These are phyloP conservation scores for Glycine latifolia DNA, from an alignment of 306 rosid genomes.

Conservation along the genomic window DNA sequence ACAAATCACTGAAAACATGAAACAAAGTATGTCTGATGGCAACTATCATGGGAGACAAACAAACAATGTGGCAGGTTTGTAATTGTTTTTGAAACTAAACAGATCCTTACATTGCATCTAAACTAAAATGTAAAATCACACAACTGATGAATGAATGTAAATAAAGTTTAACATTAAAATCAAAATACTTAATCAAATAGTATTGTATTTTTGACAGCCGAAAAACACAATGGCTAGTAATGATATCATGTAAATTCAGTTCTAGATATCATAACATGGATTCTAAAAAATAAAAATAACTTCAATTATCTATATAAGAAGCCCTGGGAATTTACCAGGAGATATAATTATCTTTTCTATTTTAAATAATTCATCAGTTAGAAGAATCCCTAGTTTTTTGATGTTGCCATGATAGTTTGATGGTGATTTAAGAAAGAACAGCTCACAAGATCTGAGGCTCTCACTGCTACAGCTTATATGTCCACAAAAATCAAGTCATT, in stretches of 20 bases:
- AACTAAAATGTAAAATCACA: background rate
- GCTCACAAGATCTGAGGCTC: slow-evolving; percentile 24
- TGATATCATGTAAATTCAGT: slow-evolving; percentile 11
- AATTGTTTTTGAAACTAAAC: background rate
- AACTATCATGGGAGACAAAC: background rate
- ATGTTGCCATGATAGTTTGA: background rate
- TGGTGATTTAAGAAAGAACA: slow-evolving; percentile 20
- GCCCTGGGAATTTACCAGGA: background rate
- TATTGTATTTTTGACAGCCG: background rate
- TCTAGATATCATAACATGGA: slow-evolving; percentile 11
- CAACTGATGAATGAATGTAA: background rate
- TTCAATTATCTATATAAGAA: background rate
- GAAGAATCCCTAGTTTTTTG: background rate
- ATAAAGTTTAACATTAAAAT: background rate
- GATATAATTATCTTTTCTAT: background rate
- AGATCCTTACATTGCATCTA: background rate
- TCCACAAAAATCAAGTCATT: background rate
- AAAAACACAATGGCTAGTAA: slow-evolving; percentile 10
- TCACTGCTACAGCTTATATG: background rate
- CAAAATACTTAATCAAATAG: slow-evolving; percentile 7
- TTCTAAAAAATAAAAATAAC: background rate
- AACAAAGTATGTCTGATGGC: background rate
- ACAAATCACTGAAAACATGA: background rate
- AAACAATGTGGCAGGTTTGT: background rate
- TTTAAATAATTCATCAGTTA: slow-evolving; percentile 14